Conservation (phyloP, 345 rosid species). For the Noccaea caerulescens region DNA sequence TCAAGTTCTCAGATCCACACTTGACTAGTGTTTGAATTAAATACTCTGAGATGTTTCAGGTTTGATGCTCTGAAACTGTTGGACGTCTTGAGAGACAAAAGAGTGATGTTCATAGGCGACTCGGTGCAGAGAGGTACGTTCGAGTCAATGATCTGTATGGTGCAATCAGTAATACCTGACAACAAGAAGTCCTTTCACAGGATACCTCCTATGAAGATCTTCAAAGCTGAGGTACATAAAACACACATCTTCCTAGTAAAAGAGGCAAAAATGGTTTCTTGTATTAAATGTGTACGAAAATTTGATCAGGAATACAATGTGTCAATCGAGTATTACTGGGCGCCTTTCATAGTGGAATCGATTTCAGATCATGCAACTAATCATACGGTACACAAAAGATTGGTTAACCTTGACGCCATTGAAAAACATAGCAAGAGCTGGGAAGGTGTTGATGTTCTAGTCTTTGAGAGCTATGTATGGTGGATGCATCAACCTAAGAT, state of each 20-base stretch:
- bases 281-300: not conserved
- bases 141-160: constrained; percentile 87
- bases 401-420: constrained; percentile 81
- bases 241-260: constrained; percentile 12
- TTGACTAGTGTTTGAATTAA: not conserved
- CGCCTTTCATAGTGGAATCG: constrained; percentile 88
- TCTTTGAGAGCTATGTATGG: constrained; percentile 94
- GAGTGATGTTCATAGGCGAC: constrained; percentile 92
- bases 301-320: constrained; percentile 73
- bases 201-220: constrained; percentile 88
- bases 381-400: constrained; percentile 73
- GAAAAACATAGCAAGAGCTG: constrained; percentile 80
- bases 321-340: constrained; percentile 92
- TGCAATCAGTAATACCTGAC: constrained; percentile 77
- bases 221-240: constrained; percentile 66
- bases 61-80: constrained; percentile 77
- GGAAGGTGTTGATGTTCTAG: constrained; percentile 71
- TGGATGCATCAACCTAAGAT: constrained; percentile 90
- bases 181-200: constrained; percentile 68
- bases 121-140: constrained; percentile 90
- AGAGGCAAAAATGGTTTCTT: constrained; percentile 8
- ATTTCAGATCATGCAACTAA: constrained; percentile 93
- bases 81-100: constrained; percentile 70
- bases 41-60: constrained; percentile 53
- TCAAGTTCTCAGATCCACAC: constrained; percentile 21